Evolutionary conservation across 371 early-diverging fungal species (phyloP), one percentile per base, ranked within the genome.

Genomic region (Haplosporangium sp.): DNA sequence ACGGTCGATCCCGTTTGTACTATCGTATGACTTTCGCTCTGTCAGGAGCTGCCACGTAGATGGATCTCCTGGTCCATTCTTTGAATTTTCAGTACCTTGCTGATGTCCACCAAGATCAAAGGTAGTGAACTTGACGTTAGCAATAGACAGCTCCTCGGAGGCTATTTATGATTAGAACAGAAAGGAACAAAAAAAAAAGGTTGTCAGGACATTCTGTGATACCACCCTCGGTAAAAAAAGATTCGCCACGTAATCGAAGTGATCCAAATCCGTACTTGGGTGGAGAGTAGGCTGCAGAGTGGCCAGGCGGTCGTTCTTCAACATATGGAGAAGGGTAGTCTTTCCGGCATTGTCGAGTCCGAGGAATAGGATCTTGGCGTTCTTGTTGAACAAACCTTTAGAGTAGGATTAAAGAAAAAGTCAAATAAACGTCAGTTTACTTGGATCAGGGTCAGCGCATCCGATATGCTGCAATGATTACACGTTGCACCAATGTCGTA

Each of bases 331-430:
- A 43, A 99, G 90, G 50, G 99, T 99, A 9, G 99, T 99, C 86
- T 99, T 99, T 64, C 99, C 99, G 64, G 99, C 99, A 88, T 99
- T 99, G 83, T 99, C 99, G 62, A 99, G 92, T 54, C 99, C 99
- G 62, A 99, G 90, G 88, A 99, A 99, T 53, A 99, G 90, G 80
- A 99, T 96, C 86, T 97, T 97, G 62, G 99, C 98, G 81, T 96
- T 96, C 89, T 98, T 98, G 86, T 98, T 96, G 79, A 96, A 87
- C 74, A 99, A 92, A 70, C 98, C 98, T 97, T 82, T 8, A 64
- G 12, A 50, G 48, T 36, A 50, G 1, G 23, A 42, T 20, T 23
- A 13, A 46, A 36, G 23, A 58, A 37, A 38, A n/a, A n/a, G 46
- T 46, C n/a, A 46, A 29, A 29, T 4, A 4, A 29, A 29, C 29